Evolutionary conservation across 495 filamentous ascomycete species (phyloP), one percentile per base, ranked within the genome.

Genomic region (Cercophora samala): DNA sequence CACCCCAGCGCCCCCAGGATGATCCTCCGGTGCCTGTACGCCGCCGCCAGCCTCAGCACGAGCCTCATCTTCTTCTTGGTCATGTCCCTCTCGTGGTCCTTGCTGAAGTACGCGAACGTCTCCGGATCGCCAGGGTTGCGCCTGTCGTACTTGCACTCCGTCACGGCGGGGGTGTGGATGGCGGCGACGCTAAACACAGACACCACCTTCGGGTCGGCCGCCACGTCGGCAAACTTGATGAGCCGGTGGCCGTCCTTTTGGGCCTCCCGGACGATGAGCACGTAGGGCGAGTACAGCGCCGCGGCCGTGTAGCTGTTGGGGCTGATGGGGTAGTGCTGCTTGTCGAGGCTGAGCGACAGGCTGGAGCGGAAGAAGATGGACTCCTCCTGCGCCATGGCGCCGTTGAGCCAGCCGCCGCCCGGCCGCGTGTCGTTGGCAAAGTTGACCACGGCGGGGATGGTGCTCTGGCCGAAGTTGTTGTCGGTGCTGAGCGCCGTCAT

Each of bases 1-100:
- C 88, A 90, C 3, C 89, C 89, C 23, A 91, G 68, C 0, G 88
- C 88, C 0, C 88, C 87, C 3, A 90, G 79, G 18, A 90, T 83
- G 18, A 90, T 69, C 68, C 74, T 75, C 32, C 77, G 72, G 67
- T 89, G 86, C 17, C 76, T 76, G n/a, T 82, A 76, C 4, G 68
- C 63, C 19, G 78, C 86, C 25, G 85, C 83, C 19, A 87, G 74
- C 2, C 86, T 80, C 42, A 90, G 76, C 29, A 80, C 76, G 29
- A 84, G 60, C 25, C 86, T 77, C 75, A 90, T 90, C 69, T 89
- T 89, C 6, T 79, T 72, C 67, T 84, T 81, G 75, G 82, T 89
- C 4, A 79, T 22, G 1, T 79, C 70, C 19, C 80, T 72, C 56
- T 85, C 80, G 0, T 46, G 37, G 1, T 68, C 15, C 46, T 71